Evolutionary conservation across 495 filamentous ascomycete species (phyloP), one percentile per base, ranked within the genome.

Genomic region (Parmelia sp.): DNA sequence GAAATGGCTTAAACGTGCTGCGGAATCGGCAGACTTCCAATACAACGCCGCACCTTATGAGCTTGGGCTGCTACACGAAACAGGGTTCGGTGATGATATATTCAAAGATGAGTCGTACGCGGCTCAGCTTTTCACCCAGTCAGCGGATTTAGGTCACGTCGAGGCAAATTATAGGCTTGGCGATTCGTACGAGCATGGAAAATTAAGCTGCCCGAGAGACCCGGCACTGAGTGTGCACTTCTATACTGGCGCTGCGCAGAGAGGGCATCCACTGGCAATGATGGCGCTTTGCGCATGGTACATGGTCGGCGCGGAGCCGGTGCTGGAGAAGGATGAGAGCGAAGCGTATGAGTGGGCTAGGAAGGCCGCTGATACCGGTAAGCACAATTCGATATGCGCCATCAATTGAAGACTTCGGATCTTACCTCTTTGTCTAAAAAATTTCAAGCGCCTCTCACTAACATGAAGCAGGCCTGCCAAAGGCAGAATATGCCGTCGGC

Each of bases 211-310:
- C 74, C 94, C 94, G 0, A 83, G 85, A 29, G 94, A 99, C 74
- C 90, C 95, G 5, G 92, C 92, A 4, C 75, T 99, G 60, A 96
- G 91, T 69, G 91, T 99, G 25, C 94, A 99, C 72, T 97, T 96
- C 71, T 99, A 99, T 74, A 97, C 92, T 10, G 86, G 84, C 6
- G 94, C 94, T 14, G 94, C 94, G 15, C 90, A 95, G 68, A 77
- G 80, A 17, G 90, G 89, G 1, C 89, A 96, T 73, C 80, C 91
- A 0, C 80, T 88, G 49, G 94, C 92, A n/a, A 96, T 96, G 93
- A 96, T 99, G 92, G 92, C 91, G 23, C 82, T 99, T 29, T 97
- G 94, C 72, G 94, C 94, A 19, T 99, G 94, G 94, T 99, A 97
- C 74, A 87, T 99, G 75, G 89, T 97, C 12, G 94, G 94, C 1